A percentile compares a stretch with the other conserved stretches of the same genome.
Conservation (phyloP, 2,329 filamentous ascomycete species). For the Epicoccum sorghinum region DNA sequence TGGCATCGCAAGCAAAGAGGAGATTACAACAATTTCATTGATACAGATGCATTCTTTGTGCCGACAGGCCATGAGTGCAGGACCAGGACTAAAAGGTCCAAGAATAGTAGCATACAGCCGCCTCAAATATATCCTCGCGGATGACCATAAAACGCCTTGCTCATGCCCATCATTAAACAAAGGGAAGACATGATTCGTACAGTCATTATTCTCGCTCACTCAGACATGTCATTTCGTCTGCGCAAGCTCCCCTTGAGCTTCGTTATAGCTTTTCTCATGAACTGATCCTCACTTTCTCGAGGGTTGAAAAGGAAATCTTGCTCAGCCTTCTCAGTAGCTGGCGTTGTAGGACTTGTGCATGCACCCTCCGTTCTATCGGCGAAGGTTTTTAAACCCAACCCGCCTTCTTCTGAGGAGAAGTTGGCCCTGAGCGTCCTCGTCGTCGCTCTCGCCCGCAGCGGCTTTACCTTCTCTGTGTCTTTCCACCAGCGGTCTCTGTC, state of each 20-base stretch:
- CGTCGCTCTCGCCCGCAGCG: slow-evolving; percentile 8
- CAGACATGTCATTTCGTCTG: slow-evolving; percentile 1
- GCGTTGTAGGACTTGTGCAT: slow-evolving; percentile 11
- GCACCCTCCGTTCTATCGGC: slow-evolving; percentile 9
- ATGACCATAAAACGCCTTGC: too few relatives aligned
- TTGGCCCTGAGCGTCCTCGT: slow-evolving; percentile 8
- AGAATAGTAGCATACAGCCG: too few relatives aligned
- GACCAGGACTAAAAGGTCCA: too few relatives aligned
- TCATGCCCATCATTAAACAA: background rate
- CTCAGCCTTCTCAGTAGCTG: slow-evolving; percentile 17
- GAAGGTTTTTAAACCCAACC: slow-evolving; percentile 8
- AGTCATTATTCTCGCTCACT: background rate
- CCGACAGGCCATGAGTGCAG: background rate
- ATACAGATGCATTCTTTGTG: slow-evolving; percentile 7
- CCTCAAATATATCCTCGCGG: too few relatives aligned
- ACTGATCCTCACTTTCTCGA: slow-evolving; percentile 34
- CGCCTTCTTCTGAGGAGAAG: slow-evolving; percentile 7
- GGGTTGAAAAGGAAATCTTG: slow-evolving; percentile 36
- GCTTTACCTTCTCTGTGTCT: slow-evolving; percentile 20
- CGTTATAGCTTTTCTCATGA: slow-evolving; percentile 27
- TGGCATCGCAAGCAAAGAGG: too few relatives aligned
- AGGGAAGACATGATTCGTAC: slow-evolving; percentile 6
- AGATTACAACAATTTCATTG: background rate
- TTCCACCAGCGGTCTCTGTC: slow-evolving; percentile 34
- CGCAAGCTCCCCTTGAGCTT: slow-evolving; percentile 13